Base-by-base conservation (phyloP, 2,329 filamentous ascomycete species). In the Phyllosticta citribraziliensis region DNA sequence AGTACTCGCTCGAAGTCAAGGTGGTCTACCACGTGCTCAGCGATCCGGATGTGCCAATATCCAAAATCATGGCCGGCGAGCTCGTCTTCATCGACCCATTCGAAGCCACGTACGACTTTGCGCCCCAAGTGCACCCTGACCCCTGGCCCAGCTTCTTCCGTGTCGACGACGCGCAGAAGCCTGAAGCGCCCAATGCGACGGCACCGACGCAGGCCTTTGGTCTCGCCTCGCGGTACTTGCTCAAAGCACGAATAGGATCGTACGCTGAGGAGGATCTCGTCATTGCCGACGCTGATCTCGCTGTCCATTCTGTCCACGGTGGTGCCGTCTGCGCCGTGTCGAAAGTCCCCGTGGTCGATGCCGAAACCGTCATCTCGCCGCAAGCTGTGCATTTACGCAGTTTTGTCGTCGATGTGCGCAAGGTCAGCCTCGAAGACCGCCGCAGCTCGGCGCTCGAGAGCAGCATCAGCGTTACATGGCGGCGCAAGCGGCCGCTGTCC, bases 101-200 rank as follows among this genome's bases (percentile, higher is more conserved):
- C 67, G 91, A 96, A 74, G 89, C 91, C 17, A 94, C 89, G 68
- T 97, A 96, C 72, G 90, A 95, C 64, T 84, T 97, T 64, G 81
- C 87, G 12, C 91, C 94, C 11, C 83, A 88, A 10, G 79, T 96
- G 3, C 88, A 97, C 72, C 74, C 82, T 0, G 86, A 88, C 56
- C 80, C 84, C 2, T 99, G 94, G 93, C 92, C 94, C 1, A 91
- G 87, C 70, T 86, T 95, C 67, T 99, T 97, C 73, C 81, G 85
- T 58, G 77, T 82, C 19, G 81, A 85, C 50, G 70, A 74, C n/a
- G 67, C 68, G 9, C 68, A 72, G 52, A 64, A 64, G 35, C 72
- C 76, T 12, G 67, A 72, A 11, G 61, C 65, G 2, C 68, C 74
- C 17, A 67, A 72, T 2, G 69, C 70, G 3, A 64, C 69, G 20